phyloP scores from a whole-genome alignment of 305 asterid genomes.

The Fraxinus velutina region DNA sequence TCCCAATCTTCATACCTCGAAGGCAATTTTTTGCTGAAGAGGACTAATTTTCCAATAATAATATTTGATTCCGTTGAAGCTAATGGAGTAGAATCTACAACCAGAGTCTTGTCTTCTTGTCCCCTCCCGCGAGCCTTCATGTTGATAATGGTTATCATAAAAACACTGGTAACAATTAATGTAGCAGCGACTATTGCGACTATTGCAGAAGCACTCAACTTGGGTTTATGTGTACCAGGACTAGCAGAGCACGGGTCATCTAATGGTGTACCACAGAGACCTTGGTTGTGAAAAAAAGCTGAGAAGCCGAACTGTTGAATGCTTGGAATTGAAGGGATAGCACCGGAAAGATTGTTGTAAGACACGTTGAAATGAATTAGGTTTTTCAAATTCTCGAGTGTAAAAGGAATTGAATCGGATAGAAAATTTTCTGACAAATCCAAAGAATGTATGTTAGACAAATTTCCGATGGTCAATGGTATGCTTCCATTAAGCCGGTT shows the following conservation, averaged over 20 bases:
- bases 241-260: constrained; percentile 36
- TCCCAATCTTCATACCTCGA: constrained; percentile 93
- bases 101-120: constrained; percentile 44
- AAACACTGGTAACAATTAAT: constrained; percentile 57
- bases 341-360: constrained; percentile 64
- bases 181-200: constrained; percentile 54
- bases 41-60: constrained; percentile 75
- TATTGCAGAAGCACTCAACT: constrained; percentile 63
- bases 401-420: constrained; percentile 53
- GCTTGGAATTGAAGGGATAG: constrained; percentile 56
- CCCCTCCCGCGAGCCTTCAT: constrained; percentile 57
- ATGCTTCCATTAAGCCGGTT: constrained; percentile 64
- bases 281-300: constrained; percentile 62
- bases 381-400: constrained; percentile 46
- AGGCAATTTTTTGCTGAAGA: constrained; percentile 69
- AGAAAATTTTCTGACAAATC: constrained; percentile 65
- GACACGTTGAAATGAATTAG: constrained; percentile 66
- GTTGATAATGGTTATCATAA: constrained; percentile 62
- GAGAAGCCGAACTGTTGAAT: constrained; percentile 55
- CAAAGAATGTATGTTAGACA: constrained; percentile 54
- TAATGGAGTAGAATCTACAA: constrained; percentile 63
- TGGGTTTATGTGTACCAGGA: constrained; percentile 40
- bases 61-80: constrained; percentile 67
- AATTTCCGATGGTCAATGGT: constrained; percentile 51
- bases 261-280: constrained; percentile 66